Conservation (phyloP, 225 moss, liverwort and hornwort species). For the Asterella californica region DNA sequence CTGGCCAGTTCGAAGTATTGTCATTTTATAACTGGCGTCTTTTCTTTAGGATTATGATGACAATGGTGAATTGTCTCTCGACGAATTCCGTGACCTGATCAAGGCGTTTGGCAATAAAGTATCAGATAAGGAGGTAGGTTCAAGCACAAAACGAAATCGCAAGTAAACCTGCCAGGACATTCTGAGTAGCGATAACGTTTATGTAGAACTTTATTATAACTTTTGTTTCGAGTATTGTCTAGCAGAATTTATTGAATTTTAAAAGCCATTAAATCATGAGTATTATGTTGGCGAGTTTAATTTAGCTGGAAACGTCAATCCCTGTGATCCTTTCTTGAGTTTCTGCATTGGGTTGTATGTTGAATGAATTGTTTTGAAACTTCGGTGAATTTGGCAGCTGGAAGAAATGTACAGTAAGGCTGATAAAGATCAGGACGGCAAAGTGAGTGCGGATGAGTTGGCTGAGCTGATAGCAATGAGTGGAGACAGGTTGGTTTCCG, state of each 20-base stretch:
- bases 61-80: constrained; percentile 63
- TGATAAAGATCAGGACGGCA: constrained; percentile 74
- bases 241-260: neutral
- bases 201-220: neutral
- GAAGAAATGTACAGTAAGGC: constrained; percentile 59
- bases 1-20: neutral
- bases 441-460: constrained; percentile 82
- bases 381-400: constrained; percentile 45
- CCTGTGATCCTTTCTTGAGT: neutral
- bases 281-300: neutral
- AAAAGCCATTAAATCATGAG: neutral
- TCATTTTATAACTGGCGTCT: neutral
- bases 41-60: constrained; percentile 74
- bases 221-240: neutral
- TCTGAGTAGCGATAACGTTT: neutral
- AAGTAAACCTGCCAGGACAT: neutral
- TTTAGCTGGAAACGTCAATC: neutral
- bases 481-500: constrained; percentile 47
- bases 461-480: constrained; percentile 62
- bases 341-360: neutral
- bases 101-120: constrained; percentile 91
- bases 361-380: neutral
- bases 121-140: constrained; percentile 55
- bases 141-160: neutral
- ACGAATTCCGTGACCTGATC: constrained; percentile 67